Conservation (phyloP, 208 protist species). For the Strigomonas culicis region DNA sequence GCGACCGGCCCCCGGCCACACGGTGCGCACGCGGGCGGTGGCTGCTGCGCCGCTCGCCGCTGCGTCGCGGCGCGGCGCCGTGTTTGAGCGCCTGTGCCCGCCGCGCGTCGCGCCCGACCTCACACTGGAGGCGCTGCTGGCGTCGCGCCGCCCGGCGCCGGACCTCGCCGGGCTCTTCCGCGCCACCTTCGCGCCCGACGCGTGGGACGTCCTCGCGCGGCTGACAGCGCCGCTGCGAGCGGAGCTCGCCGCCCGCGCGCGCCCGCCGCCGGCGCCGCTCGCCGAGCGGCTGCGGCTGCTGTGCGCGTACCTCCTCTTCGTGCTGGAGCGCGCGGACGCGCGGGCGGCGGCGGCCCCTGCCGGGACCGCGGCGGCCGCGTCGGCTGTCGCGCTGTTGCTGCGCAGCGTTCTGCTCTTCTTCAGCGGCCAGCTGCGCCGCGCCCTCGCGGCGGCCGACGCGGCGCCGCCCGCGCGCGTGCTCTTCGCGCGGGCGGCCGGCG, state of each 20-base stretch:
- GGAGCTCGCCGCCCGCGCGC: background rate
- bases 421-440: background rate
- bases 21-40: background rate
- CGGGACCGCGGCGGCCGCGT: background rate
- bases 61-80: background rate
- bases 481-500: background rate
- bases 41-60: background rate
- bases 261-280: background rate
- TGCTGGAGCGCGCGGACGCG: background rate
- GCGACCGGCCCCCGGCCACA: background rate
- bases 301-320: background rate
- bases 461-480: background rate
- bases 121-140: too few relatives aligned
- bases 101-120: too few relatives aligned
- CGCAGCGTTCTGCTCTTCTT: conserved; percentile 1
- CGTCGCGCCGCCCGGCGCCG: too few relatives aligned
- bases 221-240: background rate
- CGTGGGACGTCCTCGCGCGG: background rate
- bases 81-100: too few relatives aligned
- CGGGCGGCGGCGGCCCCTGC: background rate
- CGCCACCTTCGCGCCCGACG: background rate
- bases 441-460: background rate
- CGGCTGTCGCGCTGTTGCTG: background rate
- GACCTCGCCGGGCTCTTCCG: background rate
- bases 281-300: background rate